phyloP scores from a whole-genome alignment of 1,284 basidiomycete species.

The Moniliella sp. region DNA sequence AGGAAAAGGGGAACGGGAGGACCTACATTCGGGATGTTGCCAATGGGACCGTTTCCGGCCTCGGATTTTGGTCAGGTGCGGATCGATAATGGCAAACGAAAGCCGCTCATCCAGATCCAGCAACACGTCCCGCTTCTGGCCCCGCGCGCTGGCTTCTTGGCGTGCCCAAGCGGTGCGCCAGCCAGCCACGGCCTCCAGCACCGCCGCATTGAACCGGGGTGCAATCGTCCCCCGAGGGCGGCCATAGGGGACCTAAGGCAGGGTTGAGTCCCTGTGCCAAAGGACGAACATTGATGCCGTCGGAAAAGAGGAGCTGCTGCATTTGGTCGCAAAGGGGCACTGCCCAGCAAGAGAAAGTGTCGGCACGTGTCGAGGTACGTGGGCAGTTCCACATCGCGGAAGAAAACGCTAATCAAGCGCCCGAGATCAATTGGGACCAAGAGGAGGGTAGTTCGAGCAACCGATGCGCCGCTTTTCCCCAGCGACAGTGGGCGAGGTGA shows the following conservation, averaged over 20 bases:
- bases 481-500: neutral
- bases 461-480: neutral
- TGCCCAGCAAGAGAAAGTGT: slow-evolving; percentile 14
- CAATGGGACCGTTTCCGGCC: slow-evolving; percentile 4
- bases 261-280: no score
- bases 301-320: slow-evolving; percentile 10
- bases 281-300: slow-evolving; percentile 1
- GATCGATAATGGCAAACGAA: slow-evolving; percentile 14
- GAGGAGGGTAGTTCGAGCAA: no score
- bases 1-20: no score
- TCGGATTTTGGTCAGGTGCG: slow-evolving; percentile 1
- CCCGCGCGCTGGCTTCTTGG: neutral
- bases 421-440: slow-evolving; percentile 18
- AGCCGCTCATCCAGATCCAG: slow-evolving; percentile 16
- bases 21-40: slow-evolving; percentile 7
- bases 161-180: no score
- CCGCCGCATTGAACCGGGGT: slow-evolving; percentile 11
- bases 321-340: slow-evolving; percentile 9
- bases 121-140: slow-evolving; percentile 5
- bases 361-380: slow-evolving; percentile 18
- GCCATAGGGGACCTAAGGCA: no score
- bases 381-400: slow-evolving; percentile 12
- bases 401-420: slow-evolving; percentile 18
- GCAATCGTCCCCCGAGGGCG: slow-evolving; percentile 7
- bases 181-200: slow-evolving; percentile 12